Evolutionary conservation across 2,329 filamentous ascomycete species (phyloP), one percentile per base, ranked within the genome.

Genomic region (Calonectria henricotiae): DNA sequence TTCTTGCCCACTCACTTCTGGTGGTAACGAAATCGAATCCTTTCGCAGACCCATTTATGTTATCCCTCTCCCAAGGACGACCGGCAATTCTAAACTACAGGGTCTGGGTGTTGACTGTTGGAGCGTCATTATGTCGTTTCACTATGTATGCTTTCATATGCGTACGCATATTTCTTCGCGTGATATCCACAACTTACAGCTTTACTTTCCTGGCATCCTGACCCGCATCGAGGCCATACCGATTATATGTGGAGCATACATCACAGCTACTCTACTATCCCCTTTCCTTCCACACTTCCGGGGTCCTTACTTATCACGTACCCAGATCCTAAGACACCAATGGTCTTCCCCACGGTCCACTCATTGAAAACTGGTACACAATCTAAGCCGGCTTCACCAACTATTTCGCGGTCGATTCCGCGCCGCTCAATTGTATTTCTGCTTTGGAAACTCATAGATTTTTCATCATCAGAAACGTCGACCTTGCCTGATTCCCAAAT

Each of bases 141-240:
- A 58, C 39, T 39, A 58, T 58, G 51, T 58, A 58, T 7, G 8
- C 51, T 58, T 25, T 20, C 8, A 37, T 37, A 58, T 17, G 43
- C 20, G n/a, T n/a, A 20, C 17, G 3, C 43, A 46, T 25, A 44
- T 13, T 61, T 44, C 55, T 32, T 32, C 55, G 5, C 39, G 25
- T 61, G 17, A 44, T 44, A 61, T 32, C 55, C 27, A 44, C 39
- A 27, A 61, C 23, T 20, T 32, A 27, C 11, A 13, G 25, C 23
- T 32, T 44, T 32, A 23, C 55, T 61, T 43, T 61, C 39, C 39
- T 32, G 51, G 32, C 23, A 58, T 37, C 12, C 32, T 15, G 32
- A 58, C 32, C 15, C 6, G 51, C 12, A 25, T 35, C 23, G 23
- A 25, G 35, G 51, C 13, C 51, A 39, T 58, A 17, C 13, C 20